Percentiles rank a stretch among this genome's conserved stretches.
These are phyloP conservation scores for Rhizopus sp. DNA, from an alignment of 371 early-diverging fungal genomes.

Conservation along the genomic window DNA sequence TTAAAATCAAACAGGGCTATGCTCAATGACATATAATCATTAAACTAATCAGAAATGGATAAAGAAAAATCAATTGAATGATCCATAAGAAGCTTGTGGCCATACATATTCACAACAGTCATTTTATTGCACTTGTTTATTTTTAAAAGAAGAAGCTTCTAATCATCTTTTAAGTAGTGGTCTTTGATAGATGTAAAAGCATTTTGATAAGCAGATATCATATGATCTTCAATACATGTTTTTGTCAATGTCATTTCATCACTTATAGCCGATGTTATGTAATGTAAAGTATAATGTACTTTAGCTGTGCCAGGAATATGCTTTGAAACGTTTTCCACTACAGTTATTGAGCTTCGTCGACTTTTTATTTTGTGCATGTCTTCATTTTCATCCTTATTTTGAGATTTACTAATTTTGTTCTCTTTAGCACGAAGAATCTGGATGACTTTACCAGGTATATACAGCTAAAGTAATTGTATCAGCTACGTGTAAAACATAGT, in stretches of 20 bases:
- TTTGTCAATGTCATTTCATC: conserved; percentile 43
- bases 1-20: no score
- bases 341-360: conserved; percentile 5
- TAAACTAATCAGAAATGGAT: no score
- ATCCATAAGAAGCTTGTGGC: no score
- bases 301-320: conserved; percentile 29
- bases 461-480: conserved; percentile 22
- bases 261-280: conserved; percentile 23
- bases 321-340: conserved; percentile 19
- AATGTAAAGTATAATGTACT: conserved; percentile 20
- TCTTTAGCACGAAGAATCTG: conserved; percentile 34
- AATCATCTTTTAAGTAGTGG: not conserved
- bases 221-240: conserved; percentile 48
- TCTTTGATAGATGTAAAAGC: conserved; percentile 24
- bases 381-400: conserved; percentile 9
- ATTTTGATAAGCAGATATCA: conserved; percentile 33
- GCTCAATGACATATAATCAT: no score
- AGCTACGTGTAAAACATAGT: not conserved
- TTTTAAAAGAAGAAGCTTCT: no score
- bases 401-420: conserved; percentile 7
- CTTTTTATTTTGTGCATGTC: not conserved
- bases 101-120: no score
- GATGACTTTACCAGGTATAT: conserved; percentile 44
- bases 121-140: no score
- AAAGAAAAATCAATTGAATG: no score